phyloP scores from a whole-genome alignment of 2,329 filamentous ascomycete species.

The Ophiocordyceps camponoti-rufipedis region DNA sequence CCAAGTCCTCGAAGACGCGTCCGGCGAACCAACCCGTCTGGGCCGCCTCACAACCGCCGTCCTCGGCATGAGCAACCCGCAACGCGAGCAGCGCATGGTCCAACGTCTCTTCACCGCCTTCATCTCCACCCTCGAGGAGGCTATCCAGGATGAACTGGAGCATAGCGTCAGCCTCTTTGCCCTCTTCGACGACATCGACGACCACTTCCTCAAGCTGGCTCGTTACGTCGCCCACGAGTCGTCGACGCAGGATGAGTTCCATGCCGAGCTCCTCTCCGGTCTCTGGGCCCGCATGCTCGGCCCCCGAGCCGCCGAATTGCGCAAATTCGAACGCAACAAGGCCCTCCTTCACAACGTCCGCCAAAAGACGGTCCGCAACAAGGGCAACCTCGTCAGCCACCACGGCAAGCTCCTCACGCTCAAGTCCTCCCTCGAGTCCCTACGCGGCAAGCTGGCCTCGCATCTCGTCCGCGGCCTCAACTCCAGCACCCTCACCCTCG shows the following conservation, averaged over 20 bases:
- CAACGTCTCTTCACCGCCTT: slow-evolving; percentile 77
- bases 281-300: slow-evolving; percentile 80
- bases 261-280: slow-evolving; percentile 64
- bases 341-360: slow-evolving; percentile 62
- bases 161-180: slow-evolving; percentile 66
- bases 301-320: slow-evolving; percentile 52
- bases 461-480: slow-evolving; percentile 60
- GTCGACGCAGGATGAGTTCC: slow-evolving; percentile 59
- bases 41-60: slow-evolving; percentile 52
- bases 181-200: slow-evolving; percentile 83
- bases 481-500: slow-evolving; percentile 52
- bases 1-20: slow-evolving; percentile 36
- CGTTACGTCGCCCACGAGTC: slow-evolving; percentile 72
- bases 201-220: slow-evolving; percentile 75
- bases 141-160: slow-evolving; percentile 67
- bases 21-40: slow-evolving; percentile 44
- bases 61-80: slow-evolving; percentile 64
- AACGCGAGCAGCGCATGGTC: slow-evolving; percentile 63
- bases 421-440: slow-evolving; percentile 71
- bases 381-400: slow-evolving; percentile 70
- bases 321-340: slow-evolving; percentile 85
- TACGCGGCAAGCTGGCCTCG: slow-evolving; percentile 66
- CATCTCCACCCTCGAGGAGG: slow-evolving; percentile 71
- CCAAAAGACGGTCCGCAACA: slow-evolving; percentile 71
- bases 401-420: slow-evolving; percentile 69